Conservation (phyloP, 352 stramenopile genomes). For the Pythium insidiosum region DNA sequence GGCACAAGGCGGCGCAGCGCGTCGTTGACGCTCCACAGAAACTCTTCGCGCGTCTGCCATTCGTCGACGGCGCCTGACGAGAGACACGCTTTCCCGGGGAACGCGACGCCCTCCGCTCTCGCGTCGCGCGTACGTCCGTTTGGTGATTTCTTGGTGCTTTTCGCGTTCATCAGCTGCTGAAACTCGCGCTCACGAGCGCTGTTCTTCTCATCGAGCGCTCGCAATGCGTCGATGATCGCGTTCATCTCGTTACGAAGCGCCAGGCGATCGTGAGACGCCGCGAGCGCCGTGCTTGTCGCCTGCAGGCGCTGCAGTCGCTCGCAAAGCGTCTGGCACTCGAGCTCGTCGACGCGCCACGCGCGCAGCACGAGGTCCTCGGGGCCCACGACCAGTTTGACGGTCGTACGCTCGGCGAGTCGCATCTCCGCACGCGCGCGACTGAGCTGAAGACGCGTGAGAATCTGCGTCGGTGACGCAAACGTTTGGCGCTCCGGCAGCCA, state of each 20-base stretch:
- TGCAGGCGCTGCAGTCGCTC: conserved; percentile 5
- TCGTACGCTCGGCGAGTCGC: too few species aligned
- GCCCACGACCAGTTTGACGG: background rate
- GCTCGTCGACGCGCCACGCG: conserved; percentile 4
- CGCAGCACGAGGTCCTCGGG: background rate
- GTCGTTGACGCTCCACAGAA: conserved; percentile 16
- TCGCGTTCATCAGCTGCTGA: background rate
- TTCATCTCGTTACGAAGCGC: conserved; percentile 1
- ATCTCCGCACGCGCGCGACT: conserved; percentile 4
- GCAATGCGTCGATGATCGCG: background rate
- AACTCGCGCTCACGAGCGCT: background rate
- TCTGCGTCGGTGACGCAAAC: conserved; percentile 26
- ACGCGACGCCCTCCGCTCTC: background rate
- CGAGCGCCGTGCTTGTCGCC: background rate
- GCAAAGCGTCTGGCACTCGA: conserved; percentile 5
- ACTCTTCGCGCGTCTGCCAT: conserved; percentile 21
- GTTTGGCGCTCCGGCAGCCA: conserved; percentile 18
- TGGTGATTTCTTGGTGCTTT: background rate
- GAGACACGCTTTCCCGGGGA: conserved; percentile 1
- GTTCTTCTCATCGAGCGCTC: background rate
- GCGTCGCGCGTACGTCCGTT: too few species aligned
- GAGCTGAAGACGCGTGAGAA: conserved; percentile 22
- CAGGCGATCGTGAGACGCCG: conserved; percentile 4
- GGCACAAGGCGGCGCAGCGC: too few species aligned
- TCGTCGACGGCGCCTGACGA: background rate